These are phyloP conservation scores for Globisporangium camurandrum DNA, from an alignment of 352 stramenopile genomes.

Conservation along the genomic window DNA sequence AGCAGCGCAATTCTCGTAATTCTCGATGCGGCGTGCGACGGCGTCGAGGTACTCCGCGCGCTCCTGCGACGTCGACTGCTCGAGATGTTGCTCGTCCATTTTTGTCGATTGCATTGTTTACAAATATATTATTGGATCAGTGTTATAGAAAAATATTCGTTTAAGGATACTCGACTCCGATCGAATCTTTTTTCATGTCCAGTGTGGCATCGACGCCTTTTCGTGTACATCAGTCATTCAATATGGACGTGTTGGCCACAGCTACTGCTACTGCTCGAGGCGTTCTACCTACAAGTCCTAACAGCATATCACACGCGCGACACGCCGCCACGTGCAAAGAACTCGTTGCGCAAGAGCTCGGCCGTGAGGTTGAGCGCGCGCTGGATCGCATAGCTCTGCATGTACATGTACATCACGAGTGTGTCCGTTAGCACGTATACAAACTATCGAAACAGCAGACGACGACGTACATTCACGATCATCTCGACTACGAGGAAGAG, in stretches of 20 bases:
- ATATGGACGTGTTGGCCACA: too few species aligned
- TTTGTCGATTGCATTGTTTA: too few species aligned
- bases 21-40: constrained; percentile 44
- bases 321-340: constrained; percentile 34
- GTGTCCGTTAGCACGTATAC: too few species aligned
- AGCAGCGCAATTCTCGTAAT: constrained; percentile 54
- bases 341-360: constrained; percentile 69
- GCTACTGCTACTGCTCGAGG: too few species aligned
- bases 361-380: constrained; percentile 46
- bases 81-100: constrained; percentile 1
- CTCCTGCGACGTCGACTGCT: constrained; percentile 4
- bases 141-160: not conserved
- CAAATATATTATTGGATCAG: not conserved
- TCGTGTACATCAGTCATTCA: not conserved
- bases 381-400: constrained; percentile 44
- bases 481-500: constrained; percentile 44
- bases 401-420: not conserved
- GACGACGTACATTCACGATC: constrained; percentile 40
- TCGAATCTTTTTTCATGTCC: too few species aligned
- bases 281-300: too few species aligned
- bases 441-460: too few species aligned
- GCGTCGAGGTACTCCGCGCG: constrained; percentile 35
- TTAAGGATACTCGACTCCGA: too few species aligned
- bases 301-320: constrained; percentile 14
- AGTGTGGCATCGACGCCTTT: too few species aligned